These are phyloP conservation scores for Anthracocystis panici-leucophaei DNA, from an alignment of 1,284 basidiomycete genomes.

Conservation along the genomic window DNA sequence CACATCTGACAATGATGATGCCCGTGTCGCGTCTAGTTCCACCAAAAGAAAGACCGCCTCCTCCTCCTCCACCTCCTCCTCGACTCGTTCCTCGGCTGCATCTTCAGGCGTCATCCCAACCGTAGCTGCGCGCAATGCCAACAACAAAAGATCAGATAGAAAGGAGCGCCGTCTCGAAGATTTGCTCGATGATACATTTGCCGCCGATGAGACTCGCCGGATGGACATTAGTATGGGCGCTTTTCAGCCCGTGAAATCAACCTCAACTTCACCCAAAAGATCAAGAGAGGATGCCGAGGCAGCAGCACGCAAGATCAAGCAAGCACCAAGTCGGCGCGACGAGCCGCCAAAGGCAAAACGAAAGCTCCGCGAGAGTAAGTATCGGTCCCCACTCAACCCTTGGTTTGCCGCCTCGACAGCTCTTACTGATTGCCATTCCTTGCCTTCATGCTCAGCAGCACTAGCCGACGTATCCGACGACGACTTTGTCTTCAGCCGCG, in stretches of 20 bases:
- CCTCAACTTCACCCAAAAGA: constrained; percentile 16
- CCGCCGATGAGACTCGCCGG: constrained; percentile 29
- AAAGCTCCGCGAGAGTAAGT: constrained; percentile 42
- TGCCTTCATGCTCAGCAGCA: constrained; percentile 6
- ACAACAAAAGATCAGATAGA: constrained; percentile 22
- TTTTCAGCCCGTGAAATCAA: constrained; percentile 30
- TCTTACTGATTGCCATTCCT: constrained; percentile 1
- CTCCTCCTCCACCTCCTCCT: constrained; percentile 26
- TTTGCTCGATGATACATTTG: constrained; percentile 35
- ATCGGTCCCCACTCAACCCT: not conserved
- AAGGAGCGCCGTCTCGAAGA: constrained; percentile 45
- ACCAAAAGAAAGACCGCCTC: constrained; percentile 23
- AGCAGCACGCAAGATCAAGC: constrained; percentile 33
- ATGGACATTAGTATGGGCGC: constrained; percentile 46
- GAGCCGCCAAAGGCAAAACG: constrained; percentile 34
- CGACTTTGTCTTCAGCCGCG: constrained; percentile 54
- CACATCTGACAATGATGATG: constrained; percentile 30
- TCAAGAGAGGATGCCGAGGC: constrained; percentile 23
- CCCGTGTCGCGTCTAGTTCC: constrained; percentile 18
- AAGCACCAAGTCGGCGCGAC: constrained; percentile 23
- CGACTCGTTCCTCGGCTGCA: constrained; percentile 41
- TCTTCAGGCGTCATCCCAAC: constrained; percentile 51
- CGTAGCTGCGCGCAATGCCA: constrained; percentile 42
- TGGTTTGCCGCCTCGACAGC: not conserved
- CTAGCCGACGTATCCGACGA: constrained; percentile 45